Conservation (phyloP, 805 yeast genomes). For the Yamadazyma kitorensis region DNA sequence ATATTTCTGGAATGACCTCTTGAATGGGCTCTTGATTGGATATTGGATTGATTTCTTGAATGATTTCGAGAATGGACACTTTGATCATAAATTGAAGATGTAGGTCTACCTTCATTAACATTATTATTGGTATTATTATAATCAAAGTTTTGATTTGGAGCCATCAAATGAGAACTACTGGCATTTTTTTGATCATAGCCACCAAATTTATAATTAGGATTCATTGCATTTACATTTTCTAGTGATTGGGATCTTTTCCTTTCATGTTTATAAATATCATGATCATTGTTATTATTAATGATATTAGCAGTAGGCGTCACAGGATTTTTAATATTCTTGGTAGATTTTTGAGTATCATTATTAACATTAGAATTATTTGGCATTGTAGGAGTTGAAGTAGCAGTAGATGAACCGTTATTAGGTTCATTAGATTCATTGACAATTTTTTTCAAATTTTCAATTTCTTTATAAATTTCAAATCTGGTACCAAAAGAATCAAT, state of each 20-base stretch:
- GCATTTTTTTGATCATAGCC: too few relatives aligned
- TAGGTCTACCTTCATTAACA: conserved; percentile 25
- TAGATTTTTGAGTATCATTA: background rate
- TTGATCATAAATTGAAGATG: conserved; percentile 52
- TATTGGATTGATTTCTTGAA: too few relatives aligned
- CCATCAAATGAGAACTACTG: too few relatives aligned
- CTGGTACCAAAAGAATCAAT: conserved; percentile 93
- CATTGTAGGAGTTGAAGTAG: background rate
- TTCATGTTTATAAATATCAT: conserved; percentile 23
- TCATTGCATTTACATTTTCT: conserved; percentile 2
- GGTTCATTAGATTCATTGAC: conserved; percentile 8
- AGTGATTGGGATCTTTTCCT: conserved; percentile 49
- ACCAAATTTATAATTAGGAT: conserved; percentile 7
- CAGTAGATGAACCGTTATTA: too few relatives aligned
- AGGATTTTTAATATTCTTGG: conserved; percentile 12
- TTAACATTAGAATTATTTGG: too few relatives aligned
- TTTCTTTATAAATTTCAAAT: conserved; percentile 86
- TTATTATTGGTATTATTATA: background rate
- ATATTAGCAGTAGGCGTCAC: conserved; percentile 11
- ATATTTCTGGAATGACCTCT: conserved; percentile 43
- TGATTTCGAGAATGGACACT: conserved; percentile 31
- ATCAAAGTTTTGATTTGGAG: background rate
- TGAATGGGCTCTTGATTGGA: too few relatives aligned
- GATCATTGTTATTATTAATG: background rate
- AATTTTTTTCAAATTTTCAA: conserved; percentile 56